These are phyloP conservation scores for Sphagnum contortum DNA, from an alignment of 225 moss, liverwort and hornwort genomes.

Conservation along the genomic window DNA sequence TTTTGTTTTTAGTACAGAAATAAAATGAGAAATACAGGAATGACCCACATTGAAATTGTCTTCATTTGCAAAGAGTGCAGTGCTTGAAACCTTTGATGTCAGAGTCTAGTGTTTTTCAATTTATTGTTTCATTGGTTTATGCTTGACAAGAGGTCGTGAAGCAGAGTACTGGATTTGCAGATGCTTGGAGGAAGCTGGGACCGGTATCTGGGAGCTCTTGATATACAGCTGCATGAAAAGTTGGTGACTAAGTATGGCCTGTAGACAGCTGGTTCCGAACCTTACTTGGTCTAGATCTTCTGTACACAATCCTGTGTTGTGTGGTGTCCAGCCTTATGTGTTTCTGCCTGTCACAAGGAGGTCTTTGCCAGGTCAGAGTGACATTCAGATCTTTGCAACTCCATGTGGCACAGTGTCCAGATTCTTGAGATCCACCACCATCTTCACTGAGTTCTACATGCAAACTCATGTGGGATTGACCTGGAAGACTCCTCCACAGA, in stretches of 20 bases:
- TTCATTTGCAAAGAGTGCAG: not conserved
- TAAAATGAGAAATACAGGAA: not conserved
- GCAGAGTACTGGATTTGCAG: slow-evolving; percentile 24
- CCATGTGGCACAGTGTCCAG: too few species aligned
- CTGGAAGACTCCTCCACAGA: too few species aligned
- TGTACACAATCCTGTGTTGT: too few species aligned
- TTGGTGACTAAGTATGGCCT: slow-evolving; percentile 76
- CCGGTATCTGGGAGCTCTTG: slow-evolving; percentile 77
- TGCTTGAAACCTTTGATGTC: not conserved
- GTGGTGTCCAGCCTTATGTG: too few species aligned
- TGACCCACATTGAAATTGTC: not conserved
- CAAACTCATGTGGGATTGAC: too few species aligned
- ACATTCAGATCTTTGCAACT: too few species aligned
- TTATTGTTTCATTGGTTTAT: not conserved
- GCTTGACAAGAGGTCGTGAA: not conserved
- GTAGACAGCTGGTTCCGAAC: too few species aligned
- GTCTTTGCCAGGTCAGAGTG: too few species aligned
- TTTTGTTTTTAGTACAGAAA: not conserved
- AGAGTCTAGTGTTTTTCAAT: not conserved
- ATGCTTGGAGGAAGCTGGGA: slow-evolving; percentile 84
- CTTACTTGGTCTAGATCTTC: too few species aligned
- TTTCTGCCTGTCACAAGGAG: too few species aligned
- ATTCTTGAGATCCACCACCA: too few species aligned
- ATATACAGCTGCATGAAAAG: slow-evolving; percentile 77
- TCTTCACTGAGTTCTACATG: too few species aligned